Conservation (phyloP, 208 protist genomes). For the Trichomonas vaginalis region DNA sequence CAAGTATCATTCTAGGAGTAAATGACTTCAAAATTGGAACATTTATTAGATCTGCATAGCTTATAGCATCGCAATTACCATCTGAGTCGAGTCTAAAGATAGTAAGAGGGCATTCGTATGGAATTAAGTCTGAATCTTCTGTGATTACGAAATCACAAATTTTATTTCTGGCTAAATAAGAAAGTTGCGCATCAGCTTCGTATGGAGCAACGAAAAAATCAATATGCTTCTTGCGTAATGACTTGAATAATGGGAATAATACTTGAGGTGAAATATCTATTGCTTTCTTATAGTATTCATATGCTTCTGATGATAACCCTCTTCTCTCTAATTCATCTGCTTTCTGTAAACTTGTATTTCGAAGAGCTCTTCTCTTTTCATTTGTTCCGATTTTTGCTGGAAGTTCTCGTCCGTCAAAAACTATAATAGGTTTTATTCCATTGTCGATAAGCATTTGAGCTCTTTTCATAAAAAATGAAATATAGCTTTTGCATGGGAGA, state of each 20-base stretch:
- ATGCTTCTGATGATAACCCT: constrained; percentile 44
- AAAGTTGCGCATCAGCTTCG: constrained; percentile 95
- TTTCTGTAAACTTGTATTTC: neutral
- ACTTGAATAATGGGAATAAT: constrained; percentile 47
- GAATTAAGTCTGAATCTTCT: constrained; percentile 93
- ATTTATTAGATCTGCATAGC: neutral
- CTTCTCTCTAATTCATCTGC: constrained; percentile 17
- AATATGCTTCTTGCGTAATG: constrained; percentile 15
- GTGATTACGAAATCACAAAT: constrained; percentile 72
- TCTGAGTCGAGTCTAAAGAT: constrained; percentile 22
- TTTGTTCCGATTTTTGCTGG: constrained; percentile 59
- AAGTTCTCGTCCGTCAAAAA: constrained; percentile 66
- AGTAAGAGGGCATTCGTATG: constrained; percentile 47
- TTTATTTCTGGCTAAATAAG: constrained; percentile 64
- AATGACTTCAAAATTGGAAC: neutral
- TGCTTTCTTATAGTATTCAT: constrained; percentile 45
- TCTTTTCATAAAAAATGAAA: constrained; percentile 46
- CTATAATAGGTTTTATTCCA: constrained; percentile 56
- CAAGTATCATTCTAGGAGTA: constrained; percentile 15
- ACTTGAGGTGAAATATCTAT: constrained; percentile 60
- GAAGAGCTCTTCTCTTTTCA: constrained; percentile 35
- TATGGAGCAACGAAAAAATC: constrained; percentile 76
- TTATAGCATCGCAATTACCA: constrained; percentile 19
- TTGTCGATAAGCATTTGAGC: constrained; percentile 48
- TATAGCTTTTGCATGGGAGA: constrained; percentile 28